These are phyloP conservation scores for Nicotiana tabacum DNA, from an alignment of 257 asterid genomes.

Conservation along the genomic window DNA sequence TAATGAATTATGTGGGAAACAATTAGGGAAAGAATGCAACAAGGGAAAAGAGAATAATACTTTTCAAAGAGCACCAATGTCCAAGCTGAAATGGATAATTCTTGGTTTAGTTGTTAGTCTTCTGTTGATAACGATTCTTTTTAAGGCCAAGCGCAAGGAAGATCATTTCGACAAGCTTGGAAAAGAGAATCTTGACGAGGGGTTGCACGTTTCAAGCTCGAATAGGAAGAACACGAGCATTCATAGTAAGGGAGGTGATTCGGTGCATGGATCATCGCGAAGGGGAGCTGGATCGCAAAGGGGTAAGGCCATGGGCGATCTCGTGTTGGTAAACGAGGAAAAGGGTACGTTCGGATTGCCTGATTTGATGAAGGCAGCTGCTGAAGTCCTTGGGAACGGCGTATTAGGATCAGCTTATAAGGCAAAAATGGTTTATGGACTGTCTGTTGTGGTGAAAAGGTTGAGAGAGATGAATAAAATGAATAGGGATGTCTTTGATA, in stretches of 20 bases:
- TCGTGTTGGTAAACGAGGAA: constrained; percentile 60
- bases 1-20: constrained; percentile 52
- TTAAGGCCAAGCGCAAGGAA: constrained; percentile 41
- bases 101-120: constrained; percentile 45
- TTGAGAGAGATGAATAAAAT: constrained; percentile 66
- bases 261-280: constrained; percentile 28
- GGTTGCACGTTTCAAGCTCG: constrained; percentile 33
- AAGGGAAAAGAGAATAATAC: not conserved
- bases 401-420: constrained; percentile 83
- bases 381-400: constrained; percentile 88
- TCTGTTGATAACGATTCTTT: constrained; percentile 43
- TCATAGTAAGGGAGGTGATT: constrained; percentile 23
- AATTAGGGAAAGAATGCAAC: constrained; percentile 37
- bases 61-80: constrained; percentile 12
- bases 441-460: constrained; percentile 83
- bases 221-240: constrained; percentile 25
- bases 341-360: constrained; percentile 66
- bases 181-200: constrained; percentile 48
- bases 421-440: constrained; percentile 63
- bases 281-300: constrained; percentile 17
- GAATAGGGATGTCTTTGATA: constrained; percentile 53
- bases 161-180: constrained; percentile 33
- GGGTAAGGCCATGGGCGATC: constrained; percentile 35
- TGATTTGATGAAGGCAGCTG: constrained; percentile 98
- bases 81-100: constrained; percentile 50